These are phyloP conservation scores for Endocladia muricata DNA, from an alignment of 31 red algal species.

Conservation along the genomic window DNA sequence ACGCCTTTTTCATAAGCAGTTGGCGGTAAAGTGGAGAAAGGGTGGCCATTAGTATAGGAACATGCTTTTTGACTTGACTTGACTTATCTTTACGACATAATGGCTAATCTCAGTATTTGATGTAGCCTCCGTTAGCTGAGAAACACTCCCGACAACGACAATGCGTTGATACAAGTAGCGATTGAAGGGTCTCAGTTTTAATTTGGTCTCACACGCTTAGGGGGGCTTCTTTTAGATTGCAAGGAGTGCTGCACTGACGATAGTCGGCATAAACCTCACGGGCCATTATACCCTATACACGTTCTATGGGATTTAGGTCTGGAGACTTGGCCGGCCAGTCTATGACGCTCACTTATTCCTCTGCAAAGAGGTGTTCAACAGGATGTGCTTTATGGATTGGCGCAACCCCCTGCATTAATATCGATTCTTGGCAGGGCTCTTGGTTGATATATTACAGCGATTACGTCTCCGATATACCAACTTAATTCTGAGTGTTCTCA, in stretches of 20 bases:
- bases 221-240: neutral
- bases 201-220: neutral
- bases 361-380: neutral
- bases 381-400: neutral
- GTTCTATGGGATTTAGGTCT: neutral
- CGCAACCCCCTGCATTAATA: neutral
- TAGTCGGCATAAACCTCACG: neutral
- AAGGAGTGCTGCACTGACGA: neutral
- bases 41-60: no score
- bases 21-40: no score
- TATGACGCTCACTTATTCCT: neutral
- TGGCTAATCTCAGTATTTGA: neutral
- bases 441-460: neutral
- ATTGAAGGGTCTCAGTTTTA: neutral
- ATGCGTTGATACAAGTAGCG: neutral
- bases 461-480: neutral
- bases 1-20: no score
- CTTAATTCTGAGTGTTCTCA: slow-evolving; percentile 3
- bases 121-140: neutral
- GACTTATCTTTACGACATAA: no score
- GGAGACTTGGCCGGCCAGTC: neutral
- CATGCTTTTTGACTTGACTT: no score
- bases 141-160: neutral
- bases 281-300: neutral
- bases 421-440: neutral